phyloP scores from a whole-genome alignment of 495 filamentous ascomycete genomes.

The Podospora sp. region DNA sequence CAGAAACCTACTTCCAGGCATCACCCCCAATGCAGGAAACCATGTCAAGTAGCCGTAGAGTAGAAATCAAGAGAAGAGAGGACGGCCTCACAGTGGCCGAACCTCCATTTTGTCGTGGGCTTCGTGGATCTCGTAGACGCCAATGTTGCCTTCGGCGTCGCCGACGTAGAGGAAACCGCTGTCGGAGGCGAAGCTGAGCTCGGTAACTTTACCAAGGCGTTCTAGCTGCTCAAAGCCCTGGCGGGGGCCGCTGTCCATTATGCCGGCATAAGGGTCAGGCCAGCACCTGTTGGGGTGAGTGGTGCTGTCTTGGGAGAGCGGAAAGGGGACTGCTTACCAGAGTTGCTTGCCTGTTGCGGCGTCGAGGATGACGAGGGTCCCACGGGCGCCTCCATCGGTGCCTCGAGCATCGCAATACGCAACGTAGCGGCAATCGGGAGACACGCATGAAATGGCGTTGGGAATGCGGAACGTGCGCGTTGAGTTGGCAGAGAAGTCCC shows the following conservation, averaged over 20 bases:
- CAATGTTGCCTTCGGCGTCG: constrained; percentile 30
- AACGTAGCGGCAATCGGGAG: constrained; percentile 40
- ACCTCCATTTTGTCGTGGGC: constrained; percentile 4
- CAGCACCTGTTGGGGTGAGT: constrained; percentile 23
- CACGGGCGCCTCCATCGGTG: constrained; percentile 34
- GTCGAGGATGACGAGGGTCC: constrained; percentile 36
- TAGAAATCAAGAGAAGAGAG: neutral
- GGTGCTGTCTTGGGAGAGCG: neutral
- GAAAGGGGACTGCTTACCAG: constrained; percentile 20
- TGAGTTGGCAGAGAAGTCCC: constrained; percentile 38
- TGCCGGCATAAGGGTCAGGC: constrained; percentile 37
- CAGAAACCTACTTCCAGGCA: neutral
- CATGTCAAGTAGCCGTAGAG: neutral
- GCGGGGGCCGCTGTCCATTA: constrained; percentile 21
- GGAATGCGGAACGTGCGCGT: constrained; percentile 42
- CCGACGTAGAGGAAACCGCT: constrained; percentile 39
- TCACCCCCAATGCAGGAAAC: neutral
- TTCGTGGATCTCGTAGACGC: constrained; percentile 39
- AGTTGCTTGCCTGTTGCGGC: constrained; percentile 36
- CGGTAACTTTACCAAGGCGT: constrained; percentile 32
- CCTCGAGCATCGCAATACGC: constrained; percentile 38
- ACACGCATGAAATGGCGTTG: constrained; percentile 37
- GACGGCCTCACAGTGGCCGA: neutral
- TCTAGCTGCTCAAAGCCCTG: constrained; percentile 32
- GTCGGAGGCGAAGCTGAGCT: constrained; percentile 38